Percentiles rank a stretch among this genome's conserved stretches.
phyloP scores from a whole-genome alignment of 2,329 filamentous ascomycete genomes.

The Neopestalotiopsis sp. region DNA sequence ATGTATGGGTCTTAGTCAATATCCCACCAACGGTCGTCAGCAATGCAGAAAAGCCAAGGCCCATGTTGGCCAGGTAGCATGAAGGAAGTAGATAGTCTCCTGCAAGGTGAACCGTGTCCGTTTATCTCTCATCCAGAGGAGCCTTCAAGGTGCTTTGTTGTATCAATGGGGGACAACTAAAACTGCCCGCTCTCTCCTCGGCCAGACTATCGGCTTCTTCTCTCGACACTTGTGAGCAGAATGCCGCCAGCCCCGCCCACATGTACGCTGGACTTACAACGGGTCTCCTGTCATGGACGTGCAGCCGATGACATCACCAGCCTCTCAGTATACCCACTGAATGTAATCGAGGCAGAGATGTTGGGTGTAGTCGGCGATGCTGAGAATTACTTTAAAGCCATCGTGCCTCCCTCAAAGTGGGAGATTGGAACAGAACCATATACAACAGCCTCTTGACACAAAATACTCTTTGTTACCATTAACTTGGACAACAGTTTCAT shows the following conservation, averaged over 20 bases:
- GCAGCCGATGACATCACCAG: slow-evolving; percentile 22
- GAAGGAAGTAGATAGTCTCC: neutral
- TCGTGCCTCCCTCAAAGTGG: neutral
- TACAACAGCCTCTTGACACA: neutral
- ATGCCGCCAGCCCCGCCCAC: neutral
- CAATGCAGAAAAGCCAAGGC: neutral
- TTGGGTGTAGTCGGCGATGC: neutral
- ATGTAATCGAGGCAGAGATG: neutral
- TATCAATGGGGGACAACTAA: neutral
- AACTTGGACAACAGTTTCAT: neutral
- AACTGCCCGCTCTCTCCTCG: slow-evolving; percentile 19
- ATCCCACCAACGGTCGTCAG: neutral
- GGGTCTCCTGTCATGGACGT: slow-evolving; percentile 20
- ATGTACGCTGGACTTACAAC: neutral
- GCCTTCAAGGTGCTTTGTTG: neutral
- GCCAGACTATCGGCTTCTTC: slow-evolving; percentile 11
- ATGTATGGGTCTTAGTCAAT: neutral
- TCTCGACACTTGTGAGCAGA: neutral
- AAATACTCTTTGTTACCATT: neutral
- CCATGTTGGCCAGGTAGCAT: neutral
- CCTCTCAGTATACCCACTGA: slow-evolving; percentile 14
- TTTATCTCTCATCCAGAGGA: neutral
- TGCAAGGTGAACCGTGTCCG: neutral
- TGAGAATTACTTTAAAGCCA: neutral
- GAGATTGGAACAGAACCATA: neutral